phyloP scores from a whole-genome alignment of 1,284 basidiomycete genomes.

The Ganoderma boninense region DNA sequence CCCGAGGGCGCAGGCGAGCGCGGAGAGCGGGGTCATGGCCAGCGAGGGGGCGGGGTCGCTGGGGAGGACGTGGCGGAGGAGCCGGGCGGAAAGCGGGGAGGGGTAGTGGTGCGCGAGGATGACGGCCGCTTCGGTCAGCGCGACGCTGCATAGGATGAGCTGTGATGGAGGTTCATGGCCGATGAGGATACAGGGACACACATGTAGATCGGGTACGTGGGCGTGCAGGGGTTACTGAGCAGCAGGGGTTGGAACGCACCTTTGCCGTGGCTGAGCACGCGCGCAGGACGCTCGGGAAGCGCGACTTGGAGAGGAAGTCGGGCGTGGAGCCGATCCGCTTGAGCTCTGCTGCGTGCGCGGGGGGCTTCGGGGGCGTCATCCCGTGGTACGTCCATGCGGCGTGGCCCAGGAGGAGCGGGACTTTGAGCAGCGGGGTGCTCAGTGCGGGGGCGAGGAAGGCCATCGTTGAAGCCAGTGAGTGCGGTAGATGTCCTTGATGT shows the following conservation, averaged over 20 bases:
- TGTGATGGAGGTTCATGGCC: neutral
- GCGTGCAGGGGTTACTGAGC: neutral
- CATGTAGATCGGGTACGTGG: neutral
- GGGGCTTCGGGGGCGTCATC: neutral
- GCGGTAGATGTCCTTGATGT: neutral
- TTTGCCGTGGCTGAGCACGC: constrained; percentile 1
- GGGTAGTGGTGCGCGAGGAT: constrained; percentile 11
- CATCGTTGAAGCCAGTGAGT: neutral
- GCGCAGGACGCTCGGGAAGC: neutral
- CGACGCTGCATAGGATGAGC: neutral
- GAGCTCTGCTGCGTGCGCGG: constrained; percentile 3
- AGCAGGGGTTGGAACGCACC: neutral
- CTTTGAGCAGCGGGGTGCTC: constrained; percentile 2
- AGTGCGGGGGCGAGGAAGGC: neutral
- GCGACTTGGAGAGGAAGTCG: constrained; percentile 6
- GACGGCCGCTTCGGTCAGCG: constrained; percentile 10
- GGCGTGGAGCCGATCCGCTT: constrained; percentile 1
- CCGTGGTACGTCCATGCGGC: neutral
- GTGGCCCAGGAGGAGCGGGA: neutral
- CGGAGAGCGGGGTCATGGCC: neutral
- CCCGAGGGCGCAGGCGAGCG: constrained; percentile 7
- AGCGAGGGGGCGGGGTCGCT: neutral
- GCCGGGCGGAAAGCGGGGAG: constrained; percentile 5
- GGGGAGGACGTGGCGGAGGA: constrained; percentile 6
- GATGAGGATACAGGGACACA: neutral